Evolutionary conservation across 371 early-diverging fungal genomes (phyloP), one percentile per base, ranked within the genome.

Genomic region (Mortierella sp.): DNA sequence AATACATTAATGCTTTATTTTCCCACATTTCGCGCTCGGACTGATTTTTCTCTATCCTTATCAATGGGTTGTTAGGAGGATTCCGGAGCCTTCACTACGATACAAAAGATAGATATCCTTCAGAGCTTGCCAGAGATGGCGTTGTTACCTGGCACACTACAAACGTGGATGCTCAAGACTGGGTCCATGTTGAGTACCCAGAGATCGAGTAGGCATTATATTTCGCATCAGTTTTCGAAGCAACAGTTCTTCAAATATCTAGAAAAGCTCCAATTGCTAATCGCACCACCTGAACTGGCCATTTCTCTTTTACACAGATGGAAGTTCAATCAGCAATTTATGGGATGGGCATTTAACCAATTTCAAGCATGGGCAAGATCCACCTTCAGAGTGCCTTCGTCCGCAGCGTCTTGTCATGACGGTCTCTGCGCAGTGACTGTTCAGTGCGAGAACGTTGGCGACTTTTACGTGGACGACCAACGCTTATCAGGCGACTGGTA

Each of bases 111-210:
- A 64, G 74, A 15, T 94, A 85, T 70, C 88, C 92, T 2, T 93
- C 93, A 8, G 94, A 94, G 62, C 70, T 94, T 0, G 92, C 86
- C 1, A 83, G 84, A 41, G 87, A 85, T 21, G 93, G 92, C 0
- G 84, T 70, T 40, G 90, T 92, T 19, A 48, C 76, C 1, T 93
- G 93, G 94, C 66, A 70, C 10, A 83, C 62, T 28, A 74, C 88
- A 9, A 47, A 69, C 10, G 74, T 85, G 22, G 85, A 86, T 47
- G 52, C 69, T 21, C 84, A 88, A 53, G 83, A 83, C 28, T 78
- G 84, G 19, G 85, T 93, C 21, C 45, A 58, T 33, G 52, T 79
- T 24, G 60, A 59, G 1, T 79, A 74, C 24, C 74, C 80, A 0
- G 74, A 79, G 21, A 65, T 79, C 43, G 88, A 90, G 4, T 92